Evolutionary conservation across 2,329 filamentous ascomycete genomes (phyloP).

Genomic region (Zarea fungicola): DNA sequence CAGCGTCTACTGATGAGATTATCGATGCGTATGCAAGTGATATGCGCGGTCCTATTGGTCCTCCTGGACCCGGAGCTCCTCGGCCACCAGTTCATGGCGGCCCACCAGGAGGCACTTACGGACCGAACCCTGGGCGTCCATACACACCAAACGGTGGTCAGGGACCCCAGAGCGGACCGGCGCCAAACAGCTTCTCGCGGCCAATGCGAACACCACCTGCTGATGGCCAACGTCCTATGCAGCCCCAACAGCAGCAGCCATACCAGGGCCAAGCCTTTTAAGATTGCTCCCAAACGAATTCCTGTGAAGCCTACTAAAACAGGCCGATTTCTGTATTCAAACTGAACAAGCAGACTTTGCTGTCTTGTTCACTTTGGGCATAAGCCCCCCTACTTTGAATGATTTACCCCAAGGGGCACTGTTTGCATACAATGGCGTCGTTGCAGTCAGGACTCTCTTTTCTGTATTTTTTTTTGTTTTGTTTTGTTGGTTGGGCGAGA

Average conservation of each 20-base stretch:
- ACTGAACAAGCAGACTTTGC: too few species aligned
- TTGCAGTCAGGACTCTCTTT: background rate
- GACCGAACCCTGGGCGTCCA: slow-evolving; percentile 40
- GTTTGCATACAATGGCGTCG: slow-evolving; percentile 7
- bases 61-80: slow-evolving; percentile 13
- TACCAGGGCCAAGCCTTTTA: slow-evolving; percentile 35
- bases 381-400: background rate
- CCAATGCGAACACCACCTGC: slow-evolving; percentile 22
- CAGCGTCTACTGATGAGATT: slow-evolving; percentile 12
- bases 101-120: slow-evolving; percentile 71
- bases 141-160: slow-evolving; percentile 9
- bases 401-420: background rate
- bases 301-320: too few species aligned
- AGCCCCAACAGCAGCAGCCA: slow-evolving; percentile 16
- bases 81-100: slow-evolving; percentile 20
- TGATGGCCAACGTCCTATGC: slow-evolving; percentile 11
- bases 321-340: too few species aligned
- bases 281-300: background rate
- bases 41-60: slow-evolving; percentile 19
- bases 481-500: slow-evolving; percentile 6
- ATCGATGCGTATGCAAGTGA: slow-evolving; percentile 18
- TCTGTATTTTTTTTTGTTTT: slow-evolving; percentile 1
- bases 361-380: slow-evolving; percentile 1
- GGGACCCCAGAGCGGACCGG: slow-evolving; percentile 15
- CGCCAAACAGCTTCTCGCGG: slow-evolving; percentile 26